Evolutionary conservation across 2,329 filamentous ascomycete species (phyloP).

Genomic region (Exophiala viscosa): DNA sequence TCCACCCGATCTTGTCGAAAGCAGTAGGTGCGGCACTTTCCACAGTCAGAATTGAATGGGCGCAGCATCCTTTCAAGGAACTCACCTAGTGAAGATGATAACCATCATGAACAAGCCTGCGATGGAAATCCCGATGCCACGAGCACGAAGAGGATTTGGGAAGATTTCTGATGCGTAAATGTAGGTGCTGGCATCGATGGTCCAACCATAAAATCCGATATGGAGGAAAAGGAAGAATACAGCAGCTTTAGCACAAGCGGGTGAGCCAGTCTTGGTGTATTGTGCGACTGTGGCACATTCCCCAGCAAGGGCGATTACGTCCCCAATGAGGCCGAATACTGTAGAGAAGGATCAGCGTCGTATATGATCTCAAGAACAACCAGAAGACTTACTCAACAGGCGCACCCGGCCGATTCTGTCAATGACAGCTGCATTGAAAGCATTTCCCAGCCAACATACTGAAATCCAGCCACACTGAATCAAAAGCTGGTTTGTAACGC

Average conservation of each 20-base stretch:
- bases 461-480: constrained; percentile 14
- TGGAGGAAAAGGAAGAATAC: constrained; percentile 57
- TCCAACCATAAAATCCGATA: constrained; percentile 53
- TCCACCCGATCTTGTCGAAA: constrained; percentile 33
- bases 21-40: constrained; percentile 31
- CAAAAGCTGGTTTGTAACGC: constrained; percentile 4
- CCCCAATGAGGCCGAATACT: constrained; percentile 36
- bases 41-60: not conserved
- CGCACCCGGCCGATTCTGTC: constrained; percentile 37
- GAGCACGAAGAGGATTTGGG: constrained; percentile 65
- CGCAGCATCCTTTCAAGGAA: too few species aligned
- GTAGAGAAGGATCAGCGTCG: constrained; percentile 7
- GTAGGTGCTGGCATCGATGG: constrained; percentile 63
- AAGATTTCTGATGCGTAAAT: constrained; percentile 71
- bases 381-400: constrained; percentile 22
- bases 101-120: constrained; percentile 5
- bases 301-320: constrained; percentile 33
- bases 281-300: constrained; percentile 46
- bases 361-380: not conserved
- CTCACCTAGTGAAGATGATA: constrained; percentile 6
- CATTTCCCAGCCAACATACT: constrained; percentile 7
- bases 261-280: constrained; percentile 43
- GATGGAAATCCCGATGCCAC: constrained; percentile 43
- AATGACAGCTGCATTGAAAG: constrained; percentile 33
- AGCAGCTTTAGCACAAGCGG: constrained; percentile 57